Base-by-base conservation (phyloP, 179 eudicot species). In the Patellifolia procumbens region DNA sequence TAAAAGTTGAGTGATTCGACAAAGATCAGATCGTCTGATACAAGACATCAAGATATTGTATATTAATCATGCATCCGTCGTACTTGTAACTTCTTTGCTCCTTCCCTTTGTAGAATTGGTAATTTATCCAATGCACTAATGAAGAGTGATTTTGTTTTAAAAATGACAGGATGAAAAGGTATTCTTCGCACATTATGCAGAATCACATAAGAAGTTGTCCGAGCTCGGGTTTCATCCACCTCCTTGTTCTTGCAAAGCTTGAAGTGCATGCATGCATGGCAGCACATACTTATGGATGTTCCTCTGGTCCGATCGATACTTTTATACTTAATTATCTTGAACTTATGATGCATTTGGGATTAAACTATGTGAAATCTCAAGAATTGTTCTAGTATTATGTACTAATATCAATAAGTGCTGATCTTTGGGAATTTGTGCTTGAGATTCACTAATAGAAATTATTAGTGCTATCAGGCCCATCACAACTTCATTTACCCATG, bases 201-300 rank as follows among this genome's bases (percentile, higher is more conserved):
- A 53, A 32, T 89, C 97, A 76, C 97, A 91, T 86, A 91, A 91
- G 86, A 92, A 88, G 69, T 81, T 91, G 39, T 91, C 97, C 0
- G 93, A 91, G 85, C 83, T 92, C 8, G 97, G 97, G 22, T 20
- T 39, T 64, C 22, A 16, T 6, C 28, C 45, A 10, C 5, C 26
- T 13, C 22, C 6, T 43, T n/a, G 12, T 37, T 15, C 45, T 63
- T 8, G 1, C 4, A 20, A 35, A 19, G 68, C 46, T 24, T 64
- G 48, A 64, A 37, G 48, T 35, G 4, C 45, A 35, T 35, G 48
- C 26, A 64, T 64, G 31, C 28, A 59, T 37, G 48, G 16, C 29
- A 20, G 68, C 17, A 26, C 19, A 9, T 15, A 64, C 22, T 22
- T 9, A n/a, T 34, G 26, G 43, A 63, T 63, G 43, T 63, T 63